Evolutionary conservation across 2,329 filamentous ascomycete species (phyloP).

Genomic region (Fusarium longipes): DNA sequence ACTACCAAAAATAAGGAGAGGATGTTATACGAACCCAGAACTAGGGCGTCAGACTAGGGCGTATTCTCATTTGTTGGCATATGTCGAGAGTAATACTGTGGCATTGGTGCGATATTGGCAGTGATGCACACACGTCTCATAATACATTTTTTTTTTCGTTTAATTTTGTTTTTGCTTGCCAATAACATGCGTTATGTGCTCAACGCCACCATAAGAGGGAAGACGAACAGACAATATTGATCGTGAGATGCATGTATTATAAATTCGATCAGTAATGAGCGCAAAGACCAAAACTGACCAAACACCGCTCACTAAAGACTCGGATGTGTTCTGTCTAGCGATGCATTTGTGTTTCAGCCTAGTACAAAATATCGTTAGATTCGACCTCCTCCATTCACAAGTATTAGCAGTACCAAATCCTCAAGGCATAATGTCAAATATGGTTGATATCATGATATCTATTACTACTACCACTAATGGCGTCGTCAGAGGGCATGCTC

Average conservation of each 20-base stretch:
- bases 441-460: conserved; percentile 43
- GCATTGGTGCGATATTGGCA: conserved; percentile 22
- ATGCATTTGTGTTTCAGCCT: neutral
- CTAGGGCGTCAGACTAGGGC: conserved; percentile 32
- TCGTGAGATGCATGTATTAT: neutral
- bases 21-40: conserved; percentile 30
- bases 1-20: conserved; percentile 30
- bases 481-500: conserved; percentile 33
- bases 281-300: neutral
- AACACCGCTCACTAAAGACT: neutral
- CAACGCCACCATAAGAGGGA: neutral
- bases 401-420: too few species aligned
- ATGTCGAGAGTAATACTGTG: conserved; percentile 30
- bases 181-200: too few species aligned
- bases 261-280: neutral
- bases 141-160: conserved; percentile 43
- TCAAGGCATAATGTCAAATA: neutral
- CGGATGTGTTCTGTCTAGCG: neutral
- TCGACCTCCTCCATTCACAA: neutral
- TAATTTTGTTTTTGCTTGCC: neutral
- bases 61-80: conserved; percentile 45
- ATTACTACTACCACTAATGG: conserved; percentile 48
- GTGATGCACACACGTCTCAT: conserved; percentile 33
- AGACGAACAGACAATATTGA: neutral
- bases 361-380: neutral